Evolutionary conservation across 2,329 filamentous ascomycete species (phyloP), one percentile per base, ranked within the genome.

Genomic region (Trichoderma sp.): DNA sequence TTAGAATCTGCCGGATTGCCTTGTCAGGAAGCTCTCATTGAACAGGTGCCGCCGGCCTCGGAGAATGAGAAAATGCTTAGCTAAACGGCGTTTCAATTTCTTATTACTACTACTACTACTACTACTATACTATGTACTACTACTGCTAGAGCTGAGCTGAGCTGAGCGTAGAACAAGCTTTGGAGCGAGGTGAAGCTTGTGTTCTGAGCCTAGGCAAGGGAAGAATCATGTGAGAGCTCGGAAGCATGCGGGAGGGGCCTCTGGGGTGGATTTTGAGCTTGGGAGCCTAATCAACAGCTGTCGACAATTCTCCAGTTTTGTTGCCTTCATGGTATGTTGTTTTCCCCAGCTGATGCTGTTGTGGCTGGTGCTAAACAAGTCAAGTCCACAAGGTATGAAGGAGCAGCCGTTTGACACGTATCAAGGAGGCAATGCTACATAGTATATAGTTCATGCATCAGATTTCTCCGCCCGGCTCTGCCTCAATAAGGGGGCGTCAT

Each of bases 181-280:
- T 64, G 8, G 42, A 35, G 27, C 39, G 39, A 50, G 12, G 27
- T 57, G 37, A 64, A 54, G 37, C 52, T 63, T 35, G 9, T n/a
- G 12, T 29, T 22, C 19, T 29, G 25, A 53, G 61, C 61, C 52
- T 45, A 32, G 27, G 37, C 25, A 54, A 54, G 52, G 52, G 35
- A 48, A 45, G 35, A 56, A 54, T 64, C 50, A 64, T 64, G 60
- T 64, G 61, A 56, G 50, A 39, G 50, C 50, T 50, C 35, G 34
- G 61, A 64, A 56, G 61, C 61, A 64, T 35, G 50, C 61, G 61
- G 61, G 61, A 64, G 48, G 61, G 61, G 61, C 61, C 60, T 48
- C 1, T 32, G 19, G 22, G 34, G 52, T 34, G 52, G 52, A 5
- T 54, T 54, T 32, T 29, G 27, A 54, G 29, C 29, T 54, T 54